These are phyloP conservation scores for Penicillium lagena DNA, from an alignment of 495 filamentous ascomycete genomes.

Conservation along the genomic window DNA sequence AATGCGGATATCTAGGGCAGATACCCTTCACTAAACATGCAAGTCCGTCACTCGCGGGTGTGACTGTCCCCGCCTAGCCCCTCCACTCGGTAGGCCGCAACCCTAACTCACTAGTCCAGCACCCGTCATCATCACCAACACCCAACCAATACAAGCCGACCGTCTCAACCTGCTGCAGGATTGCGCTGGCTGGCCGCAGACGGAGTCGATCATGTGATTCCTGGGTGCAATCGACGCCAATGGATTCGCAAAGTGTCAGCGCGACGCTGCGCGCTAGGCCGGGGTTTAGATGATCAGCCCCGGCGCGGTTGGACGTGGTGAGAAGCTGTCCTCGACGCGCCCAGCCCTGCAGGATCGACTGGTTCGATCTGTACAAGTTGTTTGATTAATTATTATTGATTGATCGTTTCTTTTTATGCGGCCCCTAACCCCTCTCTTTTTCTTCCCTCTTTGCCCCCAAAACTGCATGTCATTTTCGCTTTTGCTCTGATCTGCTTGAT, in stretches of 20 bases:
- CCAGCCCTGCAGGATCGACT: slow-evolving; percentile 6
- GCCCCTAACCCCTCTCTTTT: not conserved
- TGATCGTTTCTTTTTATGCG: not conserved
- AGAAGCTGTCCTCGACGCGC: slow-evolving; percentile 16
- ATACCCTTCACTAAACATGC: slow-evolving; percentile 7
- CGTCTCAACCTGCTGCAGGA: slow-evolving; percentile 20
- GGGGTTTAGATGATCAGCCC: slow-evolving; percentile 20
- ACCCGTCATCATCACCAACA: not conserved
- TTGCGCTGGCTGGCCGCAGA: slow-evolving; percentile 35
- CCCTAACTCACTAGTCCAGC: slow-evolving; percentile 16
- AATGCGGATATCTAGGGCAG: not conserved
- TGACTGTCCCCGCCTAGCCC: slow-evolving; percentile 20
- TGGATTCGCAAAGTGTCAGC: slow-evolving; percentile 15
- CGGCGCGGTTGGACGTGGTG: slow-evolving; percentile 15
- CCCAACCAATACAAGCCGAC: too few relatives aligned
- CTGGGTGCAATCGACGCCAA: slow-evolving; percentile 17
- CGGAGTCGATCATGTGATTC: slow-evolving; percentile 36
- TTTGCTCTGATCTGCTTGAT: slow-evolving; percentile 1
- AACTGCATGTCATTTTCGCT: slow-evolving; percentile 1
- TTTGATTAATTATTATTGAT: not conserved
- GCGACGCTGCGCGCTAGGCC: slow-evolving; percentile 12
- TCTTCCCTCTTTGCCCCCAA: not conserved
- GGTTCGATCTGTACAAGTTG: not conserved
- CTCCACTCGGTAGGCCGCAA: not conserved
- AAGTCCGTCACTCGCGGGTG: slow-evolving; percentile 24